Evolutionary conservation across 169 alveolate species (phyloP).

Genomic region (Ophryocystis elektroscirrha): DNA sequence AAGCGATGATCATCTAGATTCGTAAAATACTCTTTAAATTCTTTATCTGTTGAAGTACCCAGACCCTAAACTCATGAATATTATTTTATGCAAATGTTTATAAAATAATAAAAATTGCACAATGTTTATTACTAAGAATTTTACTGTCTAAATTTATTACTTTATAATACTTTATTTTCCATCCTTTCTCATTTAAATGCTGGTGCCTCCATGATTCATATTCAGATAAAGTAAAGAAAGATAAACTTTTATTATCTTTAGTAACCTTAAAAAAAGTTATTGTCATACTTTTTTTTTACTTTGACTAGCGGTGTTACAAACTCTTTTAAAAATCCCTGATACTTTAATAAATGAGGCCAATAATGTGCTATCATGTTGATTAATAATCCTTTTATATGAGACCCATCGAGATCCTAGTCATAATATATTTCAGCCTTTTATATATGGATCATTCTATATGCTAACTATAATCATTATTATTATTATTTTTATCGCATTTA

Average conservation of each 20-base stretch:
- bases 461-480: neutral
- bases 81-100: neutral
- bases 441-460: neutral
- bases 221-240: conserved; percentile 90
- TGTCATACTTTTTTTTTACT: conserved; percentile 4
- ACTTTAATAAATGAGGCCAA: conserved; percentile 90
- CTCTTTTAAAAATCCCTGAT: conserved; percentile 80
- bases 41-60: conserved; percentile 94
- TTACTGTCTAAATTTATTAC: no score
- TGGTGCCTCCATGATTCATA: conserved; percentile 75
- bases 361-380: conserved; percentile 84
- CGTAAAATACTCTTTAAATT: conserved; percentile 93
- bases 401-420: conserved; percentile 85
- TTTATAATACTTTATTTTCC: conserved; percentile 96
- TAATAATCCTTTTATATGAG: conserved; percentile 96
- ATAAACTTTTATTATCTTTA: conserved; percentile 53
- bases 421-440: neutral
- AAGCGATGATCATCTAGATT: conserved; percentile 70
- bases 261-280: conserved; percentile 42
- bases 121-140: neutral
- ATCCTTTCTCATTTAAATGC: conserved; percentile 49
- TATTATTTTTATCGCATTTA: neutral
- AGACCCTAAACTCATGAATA: conserved; percentile 50
- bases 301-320: conserved; percentile 96
- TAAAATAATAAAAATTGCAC: no score